Evolutionary conservation across 1,139 yeast genomes (phyloP).

Genomic region (Zygosaccharomyces pseudobailii): DNA sequence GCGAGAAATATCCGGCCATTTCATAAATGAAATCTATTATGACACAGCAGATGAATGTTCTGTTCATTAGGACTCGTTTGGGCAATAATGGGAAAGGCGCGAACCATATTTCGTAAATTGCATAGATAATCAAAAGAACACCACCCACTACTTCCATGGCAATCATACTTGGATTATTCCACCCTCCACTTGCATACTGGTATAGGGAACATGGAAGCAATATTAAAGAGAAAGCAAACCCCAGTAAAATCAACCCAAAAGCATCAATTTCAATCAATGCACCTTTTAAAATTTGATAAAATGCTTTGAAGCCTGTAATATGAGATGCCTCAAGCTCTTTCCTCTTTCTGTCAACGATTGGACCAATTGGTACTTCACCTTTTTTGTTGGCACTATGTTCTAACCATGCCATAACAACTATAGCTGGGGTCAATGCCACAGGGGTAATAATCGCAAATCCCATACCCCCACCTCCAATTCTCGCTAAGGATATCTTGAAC

Average conservation of each 20-base stretch:
- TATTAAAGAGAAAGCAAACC: slow-evolving; percentile 37
- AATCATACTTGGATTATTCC: slow-evolving; percentile 38
- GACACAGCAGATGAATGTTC: slow-evolving; percentile 36
- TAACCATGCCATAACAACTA: slow-evolving; percentile 30
- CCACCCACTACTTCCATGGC: slow-evolving; percentile 40
- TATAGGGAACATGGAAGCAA: slow-evolving; percentile 38
- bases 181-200: slow-evolving; percentile 31
- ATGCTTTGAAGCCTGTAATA: slow-evolving; percentile 8
- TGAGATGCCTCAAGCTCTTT: slow-evolving; percentile 4
- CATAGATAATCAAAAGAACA: slow-evolving; percentile 30
- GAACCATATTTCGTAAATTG: slow-evolving; percentile 30
- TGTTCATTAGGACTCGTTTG: slow-evolving; percentile 33
- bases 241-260: slow-evolving; percentile 37
- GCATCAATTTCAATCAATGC: slow-evolving; percentile 35
- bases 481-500: slow-evolving; percentile 30
- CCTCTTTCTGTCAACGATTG: slow-evolving; percentile 19
- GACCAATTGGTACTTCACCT: slow-evolving; percentile 14
- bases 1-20: slow-evolving; percentile 29
- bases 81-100: slow-evolving; percentile 39
- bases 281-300: slow-evolving; percentile 9
- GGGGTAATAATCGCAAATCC: slow-evolving; percentile 39
- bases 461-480: slow-evolving; percentile 43
- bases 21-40: slow-evolving; percentile 34
- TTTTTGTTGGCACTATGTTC: slow-evolving; percentile 31
- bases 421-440: slow-evolving; percentile 33